These are phyloP conservation scores for Mortierella sp. DNA, from an alignment of 371 early-diverging fungal species.

Conservation along the genomic window DNA sequence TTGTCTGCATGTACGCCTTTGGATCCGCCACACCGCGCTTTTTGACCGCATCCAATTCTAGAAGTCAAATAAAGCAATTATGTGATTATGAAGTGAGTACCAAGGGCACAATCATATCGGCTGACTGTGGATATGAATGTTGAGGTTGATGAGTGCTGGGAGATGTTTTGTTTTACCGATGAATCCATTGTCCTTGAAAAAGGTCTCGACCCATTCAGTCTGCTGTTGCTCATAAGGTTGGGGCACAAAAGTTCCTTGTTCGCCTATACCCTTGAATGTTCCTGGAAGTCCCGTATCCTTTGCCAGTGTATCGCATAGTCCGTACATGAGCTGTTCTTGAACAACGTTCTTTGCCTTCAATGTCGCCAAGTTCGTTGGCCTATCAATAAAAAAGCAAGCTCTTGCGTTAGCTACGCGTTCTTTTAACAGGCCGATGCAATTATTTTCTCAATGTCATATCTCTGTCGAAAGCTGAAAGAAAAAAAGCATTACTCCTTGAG, in stretches of 20 bases:
- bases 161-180: slow-evolving; percentile 36
- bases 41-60: slow-evolving; percentile 37
- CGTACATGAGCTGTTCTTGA: slow-evolving; percentile 48
- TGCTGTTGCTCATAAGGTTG: slow-evolving; percentile 47
- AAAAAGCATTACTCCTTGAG: slow-evolving; percentile 41
- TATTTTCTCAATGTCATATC: neutral
- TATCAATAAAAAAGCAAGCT: neutral
- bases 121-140: neutral
- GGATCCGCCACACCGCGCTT: slow-evolving; percentile 48
- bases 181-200: slow-evolving; percentile 53
- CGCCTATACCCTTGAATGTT: slow-evolving; percentile 34
- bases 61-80: neutral
- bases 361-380: slow-evolving; percentile 32
- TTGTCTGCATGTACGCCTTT: slow-evolving; percentile 30
- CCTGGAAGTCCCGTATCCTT: slow-evolving; percentile 39
- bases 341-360: slow-evolving; percentile 30
- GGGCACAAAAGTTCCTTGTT: slow-evolving; percentile 48
- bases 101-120: neutral
- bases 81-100: neutral
- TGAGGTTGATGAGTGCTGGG: neutral
- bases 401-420: neutral
- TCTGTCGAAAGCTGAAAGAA: neutral
- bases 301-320: slow-evolving; percentile 40
- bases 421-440: too few species aligned
- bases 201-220: slow-evolving; percentile 49